A percentile compares a stretch with the other conserved stretches of the same genome.
Evolutionary conservation across 352 stramenopile genomes (phyloP).

Genomic region (Phytopythium chamaehyphon): DNA sequence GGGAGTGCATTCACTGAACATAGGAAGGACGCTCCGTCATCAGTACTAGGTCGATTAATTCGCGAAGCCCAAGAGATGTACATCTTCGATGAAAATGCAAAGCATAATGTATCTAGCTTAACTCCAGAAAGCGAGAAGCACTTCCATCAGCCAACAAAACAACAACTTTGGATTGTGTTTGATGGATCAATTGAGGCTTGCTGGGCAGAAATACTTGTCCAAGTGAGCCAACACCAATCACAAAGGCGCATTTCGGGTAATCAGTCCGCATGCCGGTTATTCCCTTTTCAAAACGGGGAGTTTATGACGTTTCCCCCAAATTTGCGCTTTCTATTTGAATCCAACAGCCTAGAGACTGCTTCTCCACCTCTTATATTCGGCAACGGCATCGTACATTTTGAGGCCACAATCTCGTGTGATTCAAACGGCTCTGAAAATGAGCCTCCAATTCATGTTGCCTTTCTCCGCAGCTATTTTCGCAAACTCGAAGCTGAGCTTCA

Average conservation of each 20-base stretch:
- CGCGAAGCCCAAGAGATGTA: conserved; percentile 26
- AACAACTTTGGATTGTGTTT: conserved; percentile 41
- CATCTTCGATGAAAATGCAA: background rate
- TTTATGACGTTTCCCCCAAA: conserved; percentile 65
- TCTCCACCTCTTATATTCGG: conserved; percentile 27
- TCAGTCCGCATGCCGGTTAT: conserved; percentile 6
- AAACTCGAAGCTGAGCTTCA: conserved; percentile 10
- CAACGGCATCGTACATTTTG: conserved; percentile 24
- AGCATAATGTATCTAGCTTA: background rate
- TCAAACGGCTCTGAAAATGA: background rate
- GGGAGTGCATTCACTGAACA: conserved; percentile 29
- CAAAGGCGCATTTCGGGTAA: background rate
- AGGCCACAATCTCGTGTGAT: conserved; percentile 1
- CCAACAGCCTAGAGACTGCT: conserved; percentile 25
- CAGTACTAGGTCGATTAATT: conserved; percentile 31
- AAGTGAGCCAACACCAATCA: conserved; percentile 4
- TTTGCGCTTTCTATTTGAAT: conserved; percentile 60
- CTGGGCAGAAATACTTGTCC: conserved; percentile 40
- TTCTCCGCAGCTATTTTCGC: conserved; percentile 16
- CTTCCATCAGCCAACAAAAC: conserved; percentile 5
- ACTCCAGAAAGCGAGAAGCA: background rate
- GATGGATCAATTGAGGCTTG: conserved; percentile 30
- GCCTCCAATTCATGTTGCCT: conserved; percentile 3
- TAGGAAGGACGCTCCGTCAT: conserved; percentile 21
- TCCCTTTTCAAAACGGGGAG: conserved; percentile 32